These are phyloP conservation scores for Cytospora paraplurivora DNA, from an alignment of 2,329 filamentous ascomycete species.

Conservation along the genomic window DNA sequence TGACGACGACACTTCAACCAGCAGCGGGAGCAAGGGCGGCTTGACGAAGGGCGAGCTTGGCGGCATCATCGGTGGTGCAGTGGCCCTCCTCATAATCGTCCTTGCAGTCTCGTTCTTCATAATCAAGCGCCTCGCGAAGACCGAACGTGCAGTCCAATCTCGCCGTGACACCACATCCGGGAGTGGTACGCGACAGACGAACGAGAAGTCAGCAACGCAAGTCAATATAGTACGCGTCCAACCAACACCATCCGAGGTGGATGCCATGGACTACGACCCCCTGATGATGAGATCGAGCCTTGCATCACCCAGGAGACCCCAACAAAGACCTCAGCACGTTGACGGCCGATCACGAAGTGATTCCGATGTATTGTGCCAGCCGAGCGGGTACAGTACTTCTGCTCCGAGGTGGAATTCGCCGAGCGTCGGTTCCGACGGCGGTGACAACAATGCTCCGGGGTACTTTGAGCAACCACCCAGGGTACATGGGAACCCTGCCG, in stretches of 20 bases:
- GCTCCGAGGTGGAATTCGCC: slow-evolving; percentile 29
- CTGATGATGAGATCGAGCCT: slow-evolving; percentile 36
- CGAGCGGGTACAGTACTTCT: slow-evolving; percentile 27
- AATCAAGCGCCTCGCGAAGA: slow-evolving; percentile 51
- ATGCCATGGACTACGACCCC: slow-evolving; percentile 47
- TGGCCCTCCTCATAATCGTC: slow-evolving; percentile 51
- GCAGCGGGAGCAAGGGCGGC: slow-evolving; percentile 36
- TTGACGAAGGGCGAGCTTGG: slow-evolving; percentile 48
- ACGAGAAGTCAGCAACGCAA: slow-evolving; percentile 38
- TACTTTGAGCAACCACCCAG: slow-evolving; percentile 32
- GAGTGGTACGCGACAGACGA: slow-evolving; percentile 37
- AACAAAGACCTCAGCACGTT: slow-evolving; percentile 26
- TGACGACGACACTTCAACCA: slow-evolving; percentile 27
- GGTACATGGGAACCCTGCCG: slow-evolving; percentile 30
- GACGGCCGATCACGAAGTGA: slow-evolving; percentile 29
- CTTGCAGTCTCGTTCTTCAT: slow-evolving; percentile 51
- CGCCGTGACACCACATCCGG: slow-evolving; percentile 38
- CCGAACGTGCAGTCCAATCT: slow-evolving; percentile 44
- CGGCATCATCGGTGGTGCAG: slow-evolving; percentile 56
- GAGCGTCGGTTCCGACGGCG: slow-evolving; percentile 35
- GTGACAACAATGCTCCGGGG: slow-evolving; percentile 19
- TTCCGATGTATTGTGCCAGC: slow-evolving; percentile 30
- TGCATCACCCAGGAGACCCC: slow-evolving; percentile 33
- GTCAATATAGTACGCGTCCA: slow-evolving; percentile 34
- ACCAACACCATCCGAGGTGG: slow-evolving; percentile 47